A percentile compares a stretch with the other conserved stretches of the same genome.
phyloP scores from a whole-genome alignment of 78 protist species.

The Speleostelium caveatum region DNA sequence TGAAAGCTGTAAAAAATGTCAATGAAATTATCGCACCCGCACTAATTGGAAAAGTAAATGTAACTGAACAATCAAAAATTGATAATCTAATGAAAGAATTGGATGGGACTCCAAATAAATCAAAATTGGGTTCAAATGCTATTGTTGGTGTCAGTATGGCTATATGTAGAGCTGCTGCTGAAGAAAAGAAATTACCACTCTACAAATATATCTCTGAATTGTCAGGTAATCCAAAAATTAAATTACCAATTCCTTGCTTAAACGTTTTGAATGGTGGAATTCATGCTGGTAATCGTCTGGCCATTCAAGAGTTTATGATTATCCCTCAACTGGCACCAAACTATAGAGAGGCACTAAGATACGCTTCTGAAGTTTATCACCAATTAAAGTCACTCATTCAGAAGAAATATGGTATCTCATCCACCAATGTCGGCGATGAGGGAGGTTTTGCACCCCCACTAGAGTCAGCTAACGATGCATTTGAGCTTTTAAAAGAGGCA shows the following conservation, averaged over 20 bases:
- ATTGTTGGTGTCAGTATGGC: constrained; percentile 98
- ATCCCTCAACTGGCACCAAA: constrained; percentile 93
- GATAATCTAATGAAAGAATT: constrained; percentile 91
- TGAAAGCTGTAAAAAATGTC: constrained; percentile 59
- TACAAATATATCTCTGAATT: constrained; percentile 85
- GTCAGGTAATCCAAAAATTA: constrained; percentile 82
- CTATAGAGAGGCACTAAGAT: constrained; percentile 95
- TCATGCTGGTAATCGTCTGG: constrained; percentile 98
- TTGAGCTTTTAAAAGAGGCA: constrained; percentile 92
- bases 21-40: constrained; percentile 90
- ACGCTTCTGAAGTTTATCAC: constrained; percentile 98
- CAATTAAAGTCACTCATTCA: constrained; percentile 91
- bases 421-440: constrained; percentile 99
- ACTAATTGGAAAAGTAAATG: constrained; percentile 90
- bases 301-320: constrained; percentile 98
- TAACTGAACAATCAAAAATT: constrained; percentile 89
- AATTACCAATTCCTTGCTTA: constrained; percentile 97
- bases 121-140: constrained; percentile 99
- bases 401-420: constrained; percentile 86
- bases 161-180: constrained; percentile 97
- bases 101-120: constrained; percentile 97
- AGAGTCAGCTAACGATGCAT: constrained; percentile 91
- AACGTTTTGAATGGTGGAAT: constrained; percentile 99
- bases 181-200: constrained; percentile 89
- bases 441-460: constrained; percentile 99